phyloP scores from a whole-genome alignment of 257 asterid species.

The Fraxinus excelsior region DNA sequence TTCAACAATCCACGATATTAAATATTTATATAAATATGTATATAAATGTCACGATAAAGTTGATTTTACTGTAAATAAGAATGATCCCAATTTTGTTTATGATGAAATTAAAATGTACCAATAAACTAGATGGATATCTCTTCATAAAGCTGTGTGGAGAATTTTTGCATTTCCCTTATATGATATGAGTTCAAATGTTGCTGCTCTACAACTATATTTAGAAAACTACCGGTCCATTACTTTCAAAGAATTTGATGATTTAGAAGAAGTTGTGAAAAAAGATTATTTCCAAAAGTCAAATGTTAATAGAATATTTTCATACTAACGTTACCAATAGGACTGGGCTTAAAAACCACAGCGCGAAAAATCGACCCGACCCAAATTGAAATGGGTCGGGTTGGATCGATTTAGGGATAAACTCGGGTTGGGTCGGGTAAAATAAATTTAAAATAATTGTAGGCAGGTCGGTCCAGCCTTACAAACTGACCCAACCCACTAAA shows the following conservation, averaged over 20 bases:
- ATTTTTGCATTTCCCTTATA: neutral
- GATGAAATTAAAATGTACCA: slow-evolving; percentile 11
- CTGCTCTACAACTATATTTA: neutral
- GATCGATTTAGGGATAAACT: too few relatives aligned
- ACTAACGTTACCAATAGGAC: too few relatives aligned
- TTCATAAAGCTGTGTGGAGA: neutral
- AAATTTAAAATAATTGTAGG: too few relatives aligned
- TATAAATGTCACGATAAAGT: slow-evolving; percentile 20
- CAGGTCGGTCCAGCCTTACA: too few relatives aligned
- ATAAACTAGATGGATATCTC: neutral
- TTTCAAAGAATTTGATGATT: neutral
- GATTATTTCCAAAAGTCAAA: neutral
- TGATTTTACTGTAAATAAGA: too few relatives aligned
- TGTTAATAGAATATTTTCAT: neutral
- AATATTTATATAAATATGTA: slow-evolving; percentile 21
- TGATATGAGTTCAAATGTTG: neutral
- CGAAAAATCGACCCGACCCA: too few relatives aligned
- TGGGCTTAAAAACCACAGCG: too few relatives aligned
- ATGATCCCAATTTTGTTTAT: neutral
- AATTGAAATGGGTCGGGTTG: too few relatives aligned
- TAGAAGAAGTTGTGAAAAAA: too few relatives aligned
- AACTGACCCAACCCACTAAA: too few relatives aligned
- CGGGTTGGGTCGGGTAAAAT: too few relatives aligned
- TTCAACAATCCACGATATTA: neutral
- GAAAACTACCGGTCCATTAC: too few relatives aligned